Evolutionary conservation across 345 rosid species (phyloP).

Genomic region (Draba incana): DNA sequence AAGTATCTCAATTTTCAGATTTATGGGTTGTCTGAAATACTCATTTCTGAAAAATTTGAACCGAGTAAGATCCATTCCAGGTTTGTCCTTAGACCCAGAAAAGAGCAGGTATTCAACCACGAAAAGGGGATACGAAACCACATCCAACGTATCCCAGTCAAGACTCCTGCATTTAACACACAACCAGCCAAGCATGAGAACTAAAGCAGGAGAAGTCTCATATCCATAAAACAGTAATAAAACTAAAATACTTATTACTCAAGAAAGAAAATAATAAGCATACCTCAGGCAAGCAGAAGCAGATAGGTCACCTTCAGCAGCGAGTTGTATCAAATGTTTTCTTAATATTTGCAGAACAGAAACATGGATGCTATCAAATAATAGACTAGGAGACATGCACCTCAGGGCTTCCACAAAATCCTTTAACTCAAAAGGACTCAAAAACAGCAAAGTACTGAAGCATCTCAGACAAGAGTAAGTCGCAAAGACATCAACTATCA

Average conservation of each 20-base stretch:
- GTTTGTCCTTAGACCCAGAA: slow-evolving; percentile 57
- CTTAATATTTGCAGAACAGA: slow-evolving; percentile 74
- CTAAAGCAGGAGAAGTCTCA: slow-evolving; percentile 25
- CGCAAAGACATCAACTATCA: slow-evolving; percentile 65
- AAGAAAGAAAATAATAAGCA: slow-evolving; percentile 24
- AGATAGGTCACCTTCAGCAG: slow-evolving; percentile 74
- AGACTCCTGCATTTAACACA: slow-evolving; percentile 75
- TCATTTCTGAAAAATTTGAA: slow-evolving; percentile 64
- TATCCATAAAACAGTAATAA: slow-evolving; percentile 20
- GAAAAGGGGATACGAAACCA: slow-evolving; percentile 85
- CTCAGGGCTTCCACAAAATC: slow-evolving; percentile 78
- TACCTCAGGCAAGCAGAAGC: slow-evolving; percentile 96
- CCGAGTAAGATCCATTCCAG: slow-evolving; percentile 58
- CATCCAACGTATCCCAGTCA: slow-evolving; percentile 81
- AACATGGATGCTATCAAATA: slow-evolving; percentile 84
- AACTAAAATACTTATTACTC: slow-evolving; percentile 19
- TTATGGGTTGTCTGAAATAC: slow-evolving; percentile 69
- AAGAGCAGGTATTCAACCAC: slow-evolving; percentile 76
- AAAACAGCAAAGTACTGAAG: slow-evolving; percentile 77
- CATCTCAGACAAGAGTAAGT: slow-evolving; percentile 84
- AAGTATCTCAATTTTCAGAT: slow-evolving; percentile 73
- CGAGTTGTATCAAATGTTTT: slow-evolving; percentile 74
- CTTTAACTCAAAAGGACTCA: slow-evolving; percentile 93
- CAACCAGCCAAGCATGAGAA: slow-evolving; percentile 37
- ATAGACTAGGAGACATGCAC: slow-evolving; percentile 54